Percentiles rank a stretch among this genome's conserved stretches.
Conservation (phyloP, 495 filamentous ascomycete genomes). For the Penicillium steckii region DNA sequence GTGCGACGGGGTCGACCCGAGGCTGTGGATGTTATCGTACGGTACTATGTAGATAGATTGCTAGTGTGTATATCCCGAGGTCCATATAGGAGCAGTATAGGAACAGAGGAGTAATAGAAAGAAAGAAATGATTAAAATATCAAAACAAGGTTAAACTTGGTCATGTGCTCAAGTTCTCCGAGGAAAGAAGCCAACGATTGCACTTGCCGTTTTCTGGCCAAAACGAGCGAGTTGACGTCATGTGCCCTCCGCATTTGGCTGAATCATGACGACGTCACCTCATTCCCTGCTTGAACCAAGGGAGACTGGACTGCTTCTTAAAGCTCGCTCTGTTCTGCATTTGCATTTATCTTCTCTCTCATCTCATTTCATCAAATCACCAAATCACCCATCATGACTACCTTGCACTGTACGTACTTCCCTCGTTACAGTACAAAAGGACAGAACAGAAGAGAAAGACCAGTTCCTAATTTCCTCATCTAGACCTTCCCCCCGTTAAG, state of each 20-base stretch:
- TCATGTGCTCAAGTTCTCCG: background rate
- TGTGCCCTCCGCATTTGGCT: slow-evolving; percentile 19
- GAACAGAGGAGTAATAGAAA: too few species aligned
- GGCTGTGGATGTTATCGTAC: background rate
- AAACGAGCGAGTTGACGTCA: slow-evolving; percentile 26
- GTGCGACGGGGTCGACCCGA: background rate
- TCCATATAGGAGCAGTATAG: too few species aligned
- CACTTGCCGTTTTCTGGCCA: too few species aligned
- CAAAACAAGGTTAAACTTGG: background rate
- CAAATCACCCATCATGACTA: slow-evolving; percentile 50
- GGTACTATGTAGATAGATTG: too few species aligned
- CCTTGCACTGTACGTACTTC: slow-evolving; percentile 58
- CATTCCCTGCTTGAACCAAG: background rate
- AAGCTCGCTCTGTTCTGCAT: background rate
- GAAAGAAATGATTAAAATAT: background rate
- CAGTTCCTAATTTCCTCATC: slow-evolving; percentile 1
- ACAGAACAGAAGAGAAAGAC: background rate
- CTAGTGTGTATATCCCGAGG: too few species aligned
- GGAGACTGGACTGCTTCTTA: background rate
- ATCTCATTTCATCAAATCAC: background rate
- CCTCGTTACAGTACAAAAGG: background rate
- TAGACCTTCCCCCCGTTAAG: slow-evolving; percentile 94
- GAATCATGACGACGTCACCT: slow-evolving; percentile 49
- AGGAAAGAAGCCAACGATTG: background rate
- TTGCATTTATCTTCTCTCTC: background rate